These are phyloP conservation scores for Linnemannia elongata DNA, from an alignment of 192 early-diverging fungal species.

Conservation along the genomic window DNA sequence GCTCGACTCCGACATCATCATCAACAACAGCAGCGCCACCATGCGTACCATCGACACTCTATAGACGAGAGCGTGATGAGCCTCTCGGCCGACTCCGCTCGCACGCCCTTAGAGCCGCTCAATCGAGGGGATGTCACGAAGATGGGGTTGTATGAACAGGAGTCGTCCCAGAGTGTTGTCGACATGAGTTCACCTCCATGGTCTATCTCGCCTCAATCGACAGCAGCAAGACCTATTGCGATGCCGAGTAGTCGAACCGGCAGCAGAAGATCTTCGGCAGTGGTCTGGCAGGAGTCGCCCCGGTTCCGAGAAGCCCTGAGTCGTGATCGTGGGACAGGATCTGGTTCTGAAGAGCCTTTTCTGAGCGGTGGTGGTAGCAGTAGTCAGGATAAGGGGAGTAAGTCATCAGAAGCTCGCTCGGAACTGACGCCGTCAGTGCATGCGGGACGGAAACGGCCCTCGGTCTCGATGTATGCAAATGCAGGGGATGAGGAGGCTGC, in stretches of 20 bases:
- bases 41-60: not conserved
- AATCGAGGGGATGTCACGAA: not conserved
- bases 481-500: not conserved
- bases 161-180: not conserved
- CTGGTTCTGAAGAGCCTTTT: not conserved
- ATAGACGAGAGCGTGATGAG: not conserved
- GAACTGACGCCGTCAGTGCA: not conserved
- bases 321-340: not conserved
- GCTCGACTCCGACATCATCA: not conserved
- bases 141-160: not conserved
- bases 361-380: not conserved
- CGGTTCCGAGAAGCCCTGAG: not conserved
- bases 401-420: not conserved
- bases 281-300: not conserved
- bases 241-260: not conserved
- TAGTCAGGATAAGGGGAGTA: not conserved
- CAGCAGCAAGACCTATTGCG: not conserved
- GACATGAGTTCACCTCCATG: not conserved
- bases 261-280: not conserved
- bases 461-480: constrained; percentile 31
- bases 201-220: not conserved
- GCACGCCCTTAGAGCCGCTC: not conserved
- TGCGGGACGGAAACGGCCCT: constrained; percentile 35
- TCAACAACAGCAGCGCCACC: not conserved
- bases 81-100: not conserved